Base-by-base conservation (phyloP, 179 eudicot genomes). In the Silene coronaria region DNA sequence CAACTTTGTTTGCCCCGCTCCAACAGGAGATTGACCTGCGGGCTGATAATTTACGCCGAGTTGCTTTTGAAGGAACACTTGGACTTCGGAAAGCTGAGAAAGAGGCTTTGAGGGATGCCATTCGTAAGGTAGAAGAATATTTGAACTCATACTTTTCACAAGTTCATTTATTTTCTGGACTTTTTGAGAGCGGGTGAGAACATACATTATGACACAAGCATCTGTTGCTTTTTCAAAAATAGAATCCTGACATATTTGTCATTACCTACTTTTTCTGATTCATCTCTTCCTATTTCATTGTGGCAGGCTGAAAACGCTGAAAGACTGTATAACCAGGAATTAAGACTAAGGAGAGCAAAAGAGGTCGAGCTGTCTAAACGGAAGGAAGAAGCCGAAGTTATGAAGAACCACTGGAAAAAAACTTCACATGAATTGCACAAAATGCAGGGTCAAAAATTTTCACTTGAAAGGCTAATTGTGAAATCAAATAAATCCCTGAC, bases 41-140 rank as follows among this genome's bases (percentile, higher is more conserved):
- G 70, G 90, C 91, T 63, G 93, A 92, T 64, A 82, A 30, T 76
- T 78, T 90, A 17, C 81, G 75, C 73, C 76, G 81, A 76, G 90
- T 81, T 68, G 95, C 92, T 74, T 90, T 80, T 67, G 90, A 85
- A 71, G 95, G 90, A 84, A 88, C 96, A 60, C 72, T 73, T 65
- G 88, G 85, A 80, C 89, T 89, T 22, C 71, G 73, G 59, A 89
- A 85, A 84, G 96, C 97, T 59, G 93, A 89, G 80, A 92, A 85
- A 75, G 84, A 84, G 79, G 85, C 86, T 57, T 79, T 86, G 81
- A 17, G 3, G 14, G 93, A 85, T 57, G 91, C 95, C 68, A 64
- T 79, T 55, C 84, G 84, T 82, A 85, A 79, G 86, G 99, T 92
- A 85, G 75, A 23, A 67, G 21, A 53, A 24, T 36, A 45, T 64